Conservation (phyloP, 176 grass and related monocot genomes). For the Poa annua region DNA sequence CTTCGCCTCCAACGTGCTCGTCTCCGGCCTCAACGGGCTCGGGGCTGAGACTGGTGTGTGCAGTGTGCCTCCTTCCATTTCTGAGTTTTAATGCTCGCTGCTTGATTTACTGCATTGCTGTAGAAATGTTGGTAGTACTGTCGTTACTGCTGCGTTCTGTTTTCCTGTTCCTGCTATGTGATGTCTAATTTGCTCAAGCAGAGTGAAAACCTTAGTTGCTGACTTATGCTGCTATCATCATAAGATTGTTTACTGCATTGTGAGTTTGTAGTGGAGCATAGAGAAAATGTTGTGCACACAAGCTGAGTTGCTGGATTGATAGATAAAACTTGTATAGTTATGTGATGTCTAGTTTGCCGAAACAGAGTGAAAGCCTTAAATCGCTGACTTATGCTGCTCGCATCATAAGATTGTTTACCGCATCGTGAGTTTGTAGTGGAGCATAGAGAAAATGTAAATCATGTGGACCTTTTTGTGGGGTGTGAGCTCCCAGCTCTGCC, state of each 20-base stretch:
- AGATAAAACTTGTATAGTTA: neutral
- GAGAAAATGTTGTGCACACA: neutral
- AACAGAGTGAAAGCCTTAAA: neutral
- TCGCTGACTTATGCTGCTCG: neutral
- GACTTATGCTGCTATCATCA: neutral
- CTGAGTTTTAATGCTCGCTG: neutral
- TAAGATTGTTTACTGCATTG: conserved; percentile 16
- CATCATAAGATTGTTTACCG: conserved; percentile 17
- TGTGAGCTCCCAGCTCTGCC: neutral
- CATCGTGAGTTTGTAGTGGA: conserved; percentile 6
- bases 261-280: conserved; percentile 14
- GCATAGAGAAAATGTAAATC: neutral
- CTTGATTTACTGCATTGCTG: neutral
- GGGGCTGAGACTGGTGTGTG: conserved; percentile 75
- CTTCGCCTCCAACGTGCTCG: conserved; percentile 68
- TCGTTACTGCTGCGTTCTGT: neutral
- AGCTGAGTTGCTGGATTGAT: conserved; percentile 12
- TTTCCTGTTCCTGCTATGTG: neutral
- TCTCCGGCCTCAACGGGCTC: conserved; percentile 80
- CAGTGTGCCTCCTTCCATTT: conserved; percentile 9
- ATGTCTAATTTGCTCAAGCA: conserved; percentile 7
- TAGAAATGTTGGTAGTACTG: neutral
- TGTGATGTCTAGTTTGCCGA: conserved; percentile 17
- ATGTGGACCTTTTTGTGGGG: neutral
- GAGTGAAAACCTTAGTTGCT: neutral